Evolutionary conservation across 176 grass and related monocot species (phyloP), one percentile per base, ranked within the genome.

Genomic region (Elymus sibiricus): DNA sequence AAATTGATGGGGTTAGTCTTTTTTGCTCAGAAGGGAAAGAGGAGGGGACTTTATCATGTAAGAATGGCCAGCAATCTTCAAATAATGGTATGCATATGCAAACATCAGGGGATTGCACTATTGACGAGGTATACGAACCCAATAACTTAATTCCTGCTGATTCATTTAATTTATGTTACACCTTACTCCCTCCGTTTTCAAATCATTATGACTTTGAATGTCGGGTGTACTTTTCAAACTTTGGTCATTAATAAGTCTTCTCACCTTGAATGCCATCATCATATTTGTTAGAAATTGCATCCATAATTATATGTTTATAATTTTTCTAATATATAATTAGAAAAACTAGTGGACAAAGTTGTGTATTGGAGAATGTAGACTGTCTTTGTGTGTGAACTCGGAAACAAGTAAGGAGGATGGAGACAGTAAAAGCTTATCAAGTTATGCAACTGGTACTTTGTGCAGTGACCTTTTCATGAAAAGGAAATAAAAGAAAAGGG

Each of bases 41-140:
- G 56, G 84, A 87, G 81, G 87, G 55, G 25, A 80, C n/a, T 69
- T 27, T 67, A 28, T 35, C 70, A 38, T 67, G 7, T 83, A 63
- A 66, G 77, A 64, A 67, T 66, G 80, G 66, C 67, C 64, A 74
- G 34, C 79, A 67, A 35, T 68, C 75, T 90, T 87, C 80, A 60
- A 49, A 68, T 55, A 80, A 61, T 12, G 11, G 22, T 65, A 24
- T 64, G 82, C 22, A 87, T 81, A 32, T 76, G 69, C 70, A 77
- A 82, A 56, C 70, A 82, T 61, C 71, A 70, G 47, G 67, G 61
- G 28, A 79, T 5, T 35, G 22, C 38, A 5, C 27, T 27, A 38
- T 65, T 70, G 74, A 83, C 84, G 80, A 90, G 89, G 85, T 90
- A 87, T 77, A 27, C 3, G 4, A 77, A 70, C 63, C 31, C 65